These are phyloP conservation scores for Talaromyces stipitatus DNA, from an alignment of 495 filamentous ascomycete species.

Conservation along the genomic window DNA sequence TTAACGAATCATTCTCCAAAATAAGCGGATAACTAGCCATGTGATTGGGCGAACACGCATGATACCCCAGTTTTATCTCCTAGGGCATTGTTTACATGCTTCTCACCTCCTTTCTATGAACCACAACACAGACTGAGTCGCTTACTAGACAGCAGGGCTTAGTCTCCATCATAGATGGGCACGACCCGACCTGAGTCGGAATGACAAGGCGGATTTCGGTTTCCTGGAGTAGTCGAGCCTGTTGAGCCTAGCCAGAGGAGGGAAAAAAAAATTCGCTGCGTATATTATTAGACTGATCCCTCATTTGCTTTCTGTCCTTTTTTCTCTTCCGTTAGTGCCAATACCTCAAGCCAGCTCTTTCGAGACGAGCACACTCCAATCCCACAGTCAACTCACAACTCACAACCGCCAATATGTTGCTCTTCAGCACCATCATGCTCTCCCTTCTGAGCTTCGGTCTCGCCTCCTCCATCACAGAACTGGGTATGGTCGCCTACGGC, in stretches of 20 bases:
- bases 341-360: neutral
- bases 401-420: constrained; percentile 12
- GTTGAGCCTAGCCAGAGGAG: neutral
- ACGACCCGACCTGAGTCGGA: too few species aligned
- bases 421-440: constrained; percentile 19
- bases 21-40: neutral
- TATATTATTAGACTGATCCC: neutral
- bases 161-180: neutral
- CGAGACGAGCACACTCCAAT: neutral
- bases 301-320: neutral
- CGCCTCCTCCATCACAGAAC: constrained; percentile 19
- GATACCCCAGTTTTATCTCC: neutral
- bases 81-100: neutral
- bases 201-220: constrained; percentile 1
- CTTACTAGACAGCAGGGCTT: neutral
- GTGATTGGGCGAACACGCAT: neutral
- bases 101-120: neutral
- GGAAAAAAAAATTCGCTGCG: neutral
- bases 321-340: neutral
- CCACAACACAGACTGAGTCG: neutral
- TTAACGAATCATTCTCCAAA: neutral
- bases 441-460: constrained; percentile 16
- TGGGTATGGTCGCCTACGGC: constrained; percentile 18
- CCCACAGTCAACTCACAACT: neutral
- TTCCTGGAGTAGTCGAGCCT: neutral